These are phyloP conservation scores for Nemania diffusa DNA, from an alignment of 2,329 filamentous ascomycete genomes.

Conservation along the genomic window DNA sequence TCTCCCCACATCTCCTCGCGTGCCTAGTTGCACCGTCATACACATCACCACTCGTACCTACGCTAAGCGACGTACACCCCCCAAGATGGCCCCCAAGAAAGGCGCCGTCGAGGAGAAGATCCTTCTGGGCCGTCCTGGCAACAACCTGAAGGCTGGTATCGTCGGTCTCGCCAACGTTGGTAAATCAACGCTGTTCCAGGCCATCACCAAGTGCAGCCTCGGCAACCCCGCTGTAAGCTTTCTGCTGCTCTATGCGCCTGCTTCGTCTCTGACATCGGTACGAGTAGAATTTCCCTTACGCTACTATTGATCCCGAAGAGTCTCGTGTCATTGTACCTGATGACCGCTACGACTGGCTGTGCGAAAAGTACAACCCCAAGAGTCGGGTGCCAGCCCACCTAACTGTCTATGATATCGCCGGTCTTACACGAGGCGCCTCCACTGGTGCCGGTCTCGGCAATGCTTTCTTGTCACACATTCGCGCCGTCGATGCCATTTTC, in stretches of 20 bases:
- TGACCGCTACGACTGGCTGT: constrained; percentile 94
- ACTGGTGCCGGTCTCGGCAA: constrained; percentile 98
- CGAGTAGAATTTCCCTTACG: constrained; percentile 92
- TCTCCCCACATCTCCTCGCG: constrained; percentile 50
- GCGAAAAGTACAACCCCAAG: constrained; percentile 97
- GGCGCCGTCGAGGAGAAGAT: constrained; percentile 92
- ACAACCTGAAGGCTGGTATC: constrained; percentile 99
- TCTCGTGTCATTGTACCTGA: constrained; percentile 97
- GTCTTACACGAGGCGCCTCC: constrained; percentile 93
- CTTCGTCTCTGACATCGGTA: constrained; percentile 49
- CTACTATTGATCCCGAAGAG: constrained; percentile 98
- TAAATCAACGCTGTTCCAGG: constrained; percentile 99
- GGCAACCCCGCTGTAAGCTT: constrained; percentile 91
- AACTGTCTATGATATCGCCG: constrained; percentile 98
- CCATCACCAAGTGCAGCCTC: constrained; percentile 96
- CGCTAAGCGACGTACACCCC: constrained; percentile 68
- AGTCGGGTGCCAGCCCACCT: constrained; percentile 96
- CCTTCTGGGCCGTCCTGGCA: constrained; percentile 92
- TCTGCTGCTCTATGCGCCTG: constrained; percentile 46
- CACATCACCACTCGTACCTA: constrained; percentile 64
- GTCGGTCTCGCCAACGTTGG: constrained; percentile 99
- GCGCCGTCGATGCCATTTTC: constrained; percentile 97
- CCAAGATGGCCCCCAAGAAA: constrained; percentile 95
- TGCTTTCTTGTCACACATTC: constrained; percentile 97
- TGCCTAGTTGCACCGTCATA: constrained; percentile 61